Evolutionary conservation across 169 alveolate species (phyloP).

Genomic region (Eimeria falciformis): DNA sequence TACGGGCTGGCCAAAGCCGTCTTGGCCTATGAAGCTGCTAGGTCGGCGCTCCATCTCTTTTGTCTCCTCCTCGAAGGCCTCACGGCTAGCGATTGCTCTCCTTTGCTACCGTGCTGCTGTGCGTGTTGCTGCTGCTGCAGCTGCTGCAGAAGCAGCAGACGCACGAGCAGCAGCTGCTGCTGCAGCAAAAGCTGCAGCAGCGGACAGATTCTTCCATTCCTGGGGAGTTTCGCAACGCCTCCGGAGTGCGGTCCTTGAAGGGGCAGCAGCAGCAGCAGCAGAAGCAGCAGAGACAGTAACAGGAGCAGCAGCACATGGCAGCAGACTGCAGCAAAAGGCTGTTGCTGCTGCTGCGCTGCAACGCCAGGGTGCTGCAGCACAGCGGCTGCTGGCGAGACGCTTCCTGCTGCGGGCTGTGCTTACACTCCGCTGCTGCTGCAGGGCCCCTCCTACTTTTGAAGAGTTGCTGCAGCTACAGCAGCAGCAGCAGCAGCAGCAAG

Average conservation of each 20-base stretch:
- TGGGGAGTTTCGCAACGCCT: constrained; percentile 35
- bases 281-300: not conserved
- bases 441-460: constrained; percentile 30
- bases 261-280: constrained; percentile 57
- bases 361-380: constrained; percentile 30
- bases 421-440: constrained; percentile 37
- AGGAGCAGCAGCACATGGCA: not conserved
- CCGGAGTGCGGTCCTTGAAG: constrained; percentile 12
- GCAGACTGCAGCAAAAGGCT: constrained; percentile 21
- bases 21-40: not conserved
- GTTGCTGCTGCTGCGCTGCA: constrained; percentile 23
- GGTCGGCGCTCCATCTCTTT: not conserved
- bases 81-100: constrained; percentile 26
- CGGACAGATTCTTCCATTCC: not conserved
- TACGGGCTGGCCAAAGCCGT: not conserved
- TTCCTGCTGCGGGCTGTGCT: constrained; percentile 55
- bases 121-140: constrained; percentile 45
- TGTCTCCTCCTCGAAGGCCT: constrained; percentile 2
- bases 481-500: not conserved
- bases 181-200: constrained; percentile 39
- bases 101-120: constrained; percentile 56
- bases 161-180: constrained; percentile 51
- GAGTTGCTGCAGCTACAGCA: constrained; percentile 44
- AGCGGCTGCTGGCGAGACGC: constrained; percentile 49
- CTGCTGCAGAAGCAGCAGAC: constrained; percentile 55